These are phyloP conservation scores for Xylaria sp. DNA, from an alignment of 2,329 filamentous ascomycete genomes.

Conservation along the genomic window DNA sequence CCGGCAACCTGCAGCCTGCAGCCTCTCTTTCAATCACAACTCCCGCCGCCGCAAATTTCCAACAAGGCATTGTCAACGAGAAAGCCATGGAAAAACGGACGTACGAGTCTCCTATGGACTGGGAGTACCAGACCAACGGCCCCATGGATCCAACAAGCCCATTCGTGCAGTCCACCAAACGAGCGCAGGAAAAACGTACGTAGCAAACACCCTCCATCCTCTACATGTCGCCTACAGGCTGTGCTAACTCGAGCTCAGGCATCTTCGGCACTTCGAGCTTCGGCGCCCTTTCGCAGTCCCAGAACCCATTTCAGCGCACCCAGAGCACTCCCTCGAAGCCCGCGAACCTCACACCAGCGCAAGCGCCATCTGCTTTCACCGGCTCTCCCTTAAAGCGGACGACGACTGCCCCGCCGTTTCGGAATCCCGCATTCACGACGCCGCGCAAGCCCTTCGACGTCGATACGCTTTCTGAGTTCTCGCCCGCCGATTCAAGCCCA, in stretches of 20 bases:
- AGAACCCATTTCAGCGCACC: conserved; percentile 30
- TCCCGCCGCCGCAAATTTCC: neutral
- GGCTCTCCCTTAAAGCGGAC: conserved; percentile 46
- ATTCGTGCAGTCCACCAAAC: conserved; percentile 57
- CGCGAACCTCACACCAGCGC: conserved; percentile 35
- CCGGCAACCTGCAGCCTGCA: neutral
- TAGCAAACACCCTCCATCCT: conserved; percentile 7
- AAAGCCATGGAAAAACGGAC: conserved; percentile 55
- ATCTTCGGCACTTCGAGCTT: conserved; percentile 44
- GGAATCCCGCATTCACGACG: conserved; percentile 67
- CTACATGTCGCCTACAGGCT: neutral
- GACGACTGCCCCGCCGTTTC: conserved; percentile 55
- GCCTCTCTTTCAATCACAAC: neutral
- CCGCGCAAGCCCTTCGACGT: conserved; percentile 61
- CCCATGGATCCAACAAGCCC: conserved; percentile 65
- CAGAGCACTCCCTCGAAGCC: conserved; percentile 46
- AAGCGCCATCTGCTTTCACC: conserved; percentile 48
- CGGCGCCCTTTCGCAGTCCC: conserved; percentile 41
- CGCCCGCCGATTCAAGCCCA: conserved; percentile 63
- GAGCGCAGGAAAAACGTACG: conserved; percentile 46
- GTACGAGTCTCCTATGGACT: conserved; percentile 67
- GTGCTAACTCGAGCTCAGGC: conserved; percentile 9
- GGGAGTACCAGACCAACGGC: conserved; percentile 62
- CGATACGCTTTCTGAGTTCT: conserved; percentile 56
- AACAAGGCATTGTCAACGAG: conserved; percentile 1